Percentiles rank a stretch among this genome's conserved stretches.
phyloP scores from a whole-genome alignment of 306 rosid genomes.

The Mimosa bimucronata region DNA sequence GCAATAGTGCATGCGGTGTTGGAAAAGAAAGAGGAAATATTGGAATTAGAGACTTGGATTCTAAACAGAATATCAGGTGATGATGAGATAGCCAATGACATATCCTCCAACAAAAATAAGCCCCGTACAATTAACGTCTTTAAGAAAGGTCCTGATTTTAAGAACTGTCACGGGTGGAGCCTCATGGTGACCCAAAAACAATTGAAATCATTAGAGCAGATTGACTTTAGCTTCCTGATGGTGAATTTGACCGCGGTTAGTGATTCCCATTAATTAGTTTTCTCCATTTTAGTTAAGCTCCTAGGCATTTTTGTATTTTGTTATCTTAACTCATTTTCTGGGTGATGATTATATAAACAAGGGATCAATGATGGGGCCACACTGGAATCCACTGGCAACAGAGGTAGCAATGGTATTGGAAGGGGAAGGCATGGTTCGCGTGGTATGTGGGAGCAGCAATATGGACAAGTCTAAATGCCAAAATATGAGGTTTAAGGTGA shows the following conservation, averaged over 20 bases:
- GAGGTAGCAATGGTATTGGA: conserved; percentile 68
- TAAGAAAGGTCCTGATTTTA: conserved; percentile 60
- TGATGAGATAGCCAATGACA: background rate
- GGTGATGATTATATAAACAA: conserved; percentile 17
- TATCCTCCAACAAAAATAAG: conserved; percentile 41
- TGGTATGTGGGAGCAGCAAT: conserved; percentile 57
- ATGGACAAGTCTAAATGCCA: conserved; percentile 42
- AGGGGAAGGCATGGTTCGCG: conserved; percentile 78
- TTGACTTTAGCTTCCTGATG: conserved; percentile 68
- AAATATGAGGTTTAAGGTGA: conserved; percentile 65
- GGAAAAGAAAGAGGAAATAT: conserved; percentile 31
- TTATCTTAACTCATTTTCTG: conserved; percentile 8
- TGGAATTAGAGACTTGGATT: conserved; percentile 56
- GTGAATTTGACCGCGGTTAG: conserved; percentile 77
- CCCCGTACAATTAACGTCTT: conserved; percentile 51
- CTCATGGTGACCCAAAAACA: conserved; percentile 59
- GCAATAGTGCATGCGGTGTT: conserved; percentile 67
- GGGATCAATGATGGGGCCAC: conserved; percentile 95
- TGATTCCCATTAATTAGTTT: background rate
- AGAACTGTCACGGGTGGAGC: conserved; percentile 74
- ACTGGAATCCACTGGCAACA: conserved; percentile 81
- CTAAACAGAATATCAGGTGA: conserved; percentile 40
- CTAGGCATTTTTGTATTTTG: background rate
- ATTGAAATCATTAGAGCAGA: conserved; percentile 41
- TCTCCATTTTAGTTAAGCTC: background rate